Conservation (phyloP, 192 early-diverging fungal species). For the Rhizophlyctis rosea region DNA sequence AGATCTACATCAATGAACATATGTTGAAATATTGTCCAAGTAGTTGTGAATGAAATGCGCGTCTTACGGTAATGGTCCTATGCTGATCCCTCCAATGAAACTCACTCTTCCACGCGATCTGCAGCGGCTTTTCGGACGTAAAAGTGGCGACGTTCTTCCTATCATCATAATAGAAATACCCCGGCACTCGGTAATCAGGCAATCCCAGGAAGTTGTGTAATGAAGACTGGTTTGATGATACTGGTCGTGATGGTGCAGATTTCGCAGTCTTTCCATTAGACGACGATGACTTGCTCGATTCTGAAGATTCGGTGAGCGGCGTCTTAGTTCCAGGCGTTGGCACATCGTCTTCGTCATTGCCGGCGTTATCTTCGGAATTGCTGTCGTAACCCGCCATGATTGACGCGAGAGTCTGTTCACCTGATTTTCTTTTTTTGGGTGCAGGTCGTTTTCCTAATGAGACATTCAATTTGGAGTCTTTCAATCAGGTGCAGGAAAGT, state of each 20-base stretch:
- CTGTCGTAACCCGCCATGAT: too few relatives aligned
- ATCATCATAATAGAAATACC: not conserved
- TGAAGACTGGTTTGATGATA: not conserved
- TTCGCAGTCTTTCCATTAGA: too few relatives aligned
- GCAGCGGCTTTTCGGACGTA: not conserved
- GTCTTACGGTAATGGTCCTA: not conserved
- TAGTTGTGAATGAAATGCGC: not conserved
- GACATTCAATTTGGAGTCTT: too few relatives aligned
- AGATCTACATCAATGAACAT: not conserved
- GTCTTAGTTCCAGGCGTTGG: too few relatives aligned
- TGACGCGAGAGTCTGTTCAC: too few relatives aligned
- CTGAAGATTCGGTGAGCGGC: too few relatives aligned
- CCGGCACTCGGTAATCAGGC: not conserved
- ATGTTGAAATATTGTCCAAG: not conserved
- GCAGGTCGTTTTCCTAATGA: too few relatives aligned
- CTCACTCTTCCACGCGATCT: not conserved
- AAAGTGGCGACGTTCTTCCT: not conserved
- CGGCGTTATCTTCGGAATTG: too few relatives aligned
- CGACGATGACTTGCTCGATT: too few relatives aligned
- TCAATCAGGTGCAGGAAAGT: too few relatives aligned
- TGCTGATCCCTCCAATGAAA: not conserved
- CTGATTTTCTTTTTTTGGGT: too few relatives aligned
- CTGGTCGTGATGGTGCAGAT: not conserved
- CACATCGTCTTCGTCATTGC: too few relatives aligned
- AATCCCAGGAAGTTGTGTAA: not conserved